Evolutionary conservation across 805 yeast species (phyloP), one percentile per base, ranked within the genome.

Genomic region (Metschnikowia sp.): DNA sequence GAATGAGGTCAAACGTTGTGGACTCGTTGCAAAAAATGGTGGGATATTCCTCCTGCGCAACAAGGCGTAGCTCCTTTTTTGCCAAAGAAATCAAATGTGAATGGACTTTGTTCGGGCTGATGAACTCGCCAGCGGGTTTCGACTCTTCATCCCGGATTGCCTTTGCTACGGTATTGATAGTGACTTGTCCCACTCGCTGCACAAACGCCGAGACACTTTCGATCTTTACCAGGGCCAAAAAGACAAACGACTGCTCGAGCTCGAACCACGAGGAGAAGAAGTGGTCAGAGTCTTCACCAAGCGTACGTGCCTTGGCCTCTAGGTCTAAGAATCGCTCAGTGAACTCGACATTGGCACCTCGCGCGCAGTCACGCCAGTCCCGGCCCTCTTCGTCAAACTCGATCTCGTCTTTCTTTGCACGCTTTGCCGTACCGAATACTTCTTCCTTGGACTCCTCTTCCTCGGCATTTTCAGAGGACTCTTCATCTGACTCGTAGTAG

Each of bases 311-410:
- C 37, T 54, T 53, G 1, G 43, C 46, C 18, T 58, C 50, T 30
- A 51, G 40, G 18, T 52, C 51, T 22, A 58, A 19, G 42, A 65
- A 66, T 47, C 56, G 51, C 2, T 45, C 49, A 10, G 57, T 54
- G 45, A 54, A 62, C 9, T 53, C 42, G 10, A 66, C 62, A 58
- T 85, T 85, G 1, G 69, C 69, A 3, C 81, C 87, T 42, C 89
- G 66, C 3, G 87, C 85, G 10, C 83, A 70, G 61, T 84, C 90
- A 55, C 89, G 67, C 88, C 90, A 83, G 64, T 85, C 90, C 32
- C 79, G 69, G 0, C 88, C 88, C 39, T 71, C 61, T 28, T 78
- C 75, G 59, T 82, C 88, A 60, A 79, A 77, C 41, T 78, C 81
- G 34, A 78, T 65, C 4, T 52, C 53, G 32, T 54, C 56, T 11